Conservation (phyloP, 2,329 filamentous ascomycete genomes). For the Fusarium beomiforme region DNA sequence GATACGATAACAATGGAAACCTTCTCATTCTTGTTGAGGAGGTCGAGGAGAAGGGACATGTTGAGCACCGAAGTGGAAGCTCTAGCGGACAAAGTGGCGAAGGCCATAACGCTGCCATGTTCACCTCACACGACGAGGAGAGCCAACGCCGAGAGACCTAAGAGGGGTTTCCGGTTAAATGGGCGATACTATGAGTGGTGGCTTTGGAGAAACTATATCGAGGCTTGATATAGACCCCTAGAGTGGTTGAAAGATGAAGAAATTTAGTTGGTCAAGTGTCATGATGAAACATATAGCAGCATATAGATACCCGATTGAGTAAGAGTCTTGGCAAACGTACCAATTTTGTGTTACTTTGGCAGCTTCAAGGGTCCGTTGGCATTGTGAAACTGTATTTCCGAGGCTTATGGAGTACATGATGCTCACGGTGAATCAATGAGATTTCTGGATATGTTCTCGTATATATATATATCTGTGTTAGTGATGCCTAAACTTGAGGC, state of each 20-base stretch:
- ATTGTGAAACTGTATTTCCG: slow-evolving; percentile 10
- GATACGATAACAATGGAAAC: slow-evolving; percentile 69
- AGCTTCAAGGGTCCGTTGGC: background rate
- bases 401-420: background rate
- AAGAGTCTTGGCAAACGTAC: background rate
- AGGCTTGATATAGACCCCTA: slow-evolving; percentile 9
- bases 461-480: background rate
- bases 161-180: background rate
- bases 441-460: background rate
- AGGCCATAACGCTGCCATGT: slow-evolving; percentile 40
- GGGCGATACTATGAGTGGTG: background rate
- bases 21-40: slow-evolving; percentile 60
- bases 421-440: background rate
- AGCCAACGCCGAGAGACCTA: slow-evolving; percentile 42
- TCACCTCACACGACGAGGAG: slow-evolving; percentile 48
- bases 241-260: background rate
- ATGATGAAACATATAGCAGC: slow-evolving; percentile 4
- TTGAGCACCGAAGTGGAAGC: slow-evolving; percentile 44
- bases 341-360: background rate
- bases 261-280: background rate
- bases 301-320: slow-evolving; percentile 27
- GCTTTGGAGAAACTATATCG: background rate
- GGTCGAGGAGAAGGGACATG: slow-evolving; percentile 50
- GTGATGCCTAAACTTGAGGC: background rate
- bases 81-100: slow-evolving; percentile 39